Base-by-base conservation (phyloP, 2,329 filamentous ascomycete species). In the Pseudogymnoascus sp. region DNA sequence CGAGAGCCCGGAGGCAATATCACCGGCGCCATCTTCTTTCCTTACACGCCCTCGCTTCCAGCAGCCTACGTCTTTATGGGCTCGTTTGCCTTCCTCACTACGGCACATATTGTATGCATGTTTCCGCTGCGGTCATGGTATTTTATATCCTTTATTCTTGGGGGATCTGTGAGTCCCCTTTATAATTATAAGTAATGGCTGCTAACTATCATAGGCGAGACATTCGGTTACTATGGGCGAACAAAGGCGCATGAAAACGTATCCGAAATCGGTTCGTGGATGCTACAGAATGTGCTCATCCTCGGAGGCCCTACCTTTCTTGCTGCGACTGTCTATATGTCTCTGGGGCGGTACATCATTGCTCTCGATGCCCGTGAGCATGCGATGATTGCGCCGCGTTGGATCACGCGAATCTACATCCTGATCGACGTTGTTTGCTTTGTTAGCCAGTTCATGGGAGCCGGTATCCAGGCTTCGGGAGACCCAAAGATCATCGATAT, bases 391-490 rank as follows among this genome's bases (percentile, higher is more conserved):
- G 66, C 71, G 1, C 69, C 73, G 1, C 72, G 60, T 3, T 79
- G 76, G 75, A 67, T 81, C 7, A 81, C 79, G 14, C 80, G 78
- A 62, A 68, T 81, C 20, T 82, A 82, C 62, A 78, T 82, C 2
- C 62, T 73, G 3, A 79, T 77, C 14, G 80, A 82, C 61, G 69
- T 81, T 1, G 35, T 80, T 3, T 78, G 75, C 1, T 78, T 82
- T 62, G 38, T 77, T 14, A 70, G 76, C 0, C 80, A 82, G 64
- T 50, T 50, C n/a, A 50, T 50, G 43, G 43, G 43, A 15, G 57
- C 62, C 22, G 60, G 57, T 1, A n/a, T 64, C 6, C 33, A 28
- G 20, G 61, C 63, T 9, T 59, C 36, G 7, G 61, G 38, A 1
- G 28, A 62, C 8, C n/a, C 35, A 9, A 30, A 43, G 35, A n/a